Conservation (phyloP, 139 green algal genomes). For the Klebsormidium nitens region DNA sequence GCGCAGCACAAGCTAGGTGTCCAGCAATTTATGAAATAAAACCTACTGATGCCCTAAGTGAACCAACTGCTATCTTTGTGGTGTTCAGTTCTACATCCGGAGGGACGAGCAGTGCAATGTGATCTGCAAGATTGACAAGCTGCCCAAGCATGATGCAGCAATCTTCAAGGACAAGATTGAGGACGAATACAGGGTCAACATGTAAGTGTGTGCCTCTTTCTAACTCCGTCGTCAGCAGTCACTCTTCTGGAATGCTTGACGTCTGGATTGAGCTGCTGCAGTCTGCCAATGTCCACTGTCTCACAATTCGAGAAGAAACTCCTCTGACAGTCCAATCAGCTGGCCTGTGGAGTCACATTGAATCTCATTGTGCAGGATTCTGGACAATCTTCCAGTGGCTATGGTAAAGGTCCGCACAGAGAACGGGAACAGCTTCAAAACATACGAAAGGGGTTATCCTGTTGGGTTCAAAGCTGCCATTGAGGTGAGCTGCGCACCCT, state of each 20-base stretch:
- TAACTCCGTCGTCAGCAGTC: background rate
- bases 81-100: conserved; percentile 78
- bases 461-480: conserved; percentile 75
- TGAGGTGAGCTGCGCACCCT: conserved; percentile 37
- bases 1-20: too few species aligned
- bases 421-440: conserved; percentile 66
- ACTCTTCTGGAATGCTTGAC: conserved; percentile 5
- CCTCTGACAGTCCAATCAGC: too few species aligned
- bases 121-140: conserved; percentile 73
- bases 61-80: too few species aligned
- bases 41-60: too few species aligned
- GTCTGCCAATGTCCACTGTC: too few species aligned
- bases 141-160: conserved; percentile 68
- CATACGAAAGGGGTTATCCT: conserved; percentile 90
- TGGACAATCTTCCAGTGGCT: conserved; percentile 97
- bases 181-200: conserved; percentile 97
- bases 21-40: too few species aligned
- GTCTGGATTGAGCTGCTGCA: too few species aligned
- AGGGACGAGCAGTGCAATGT: conserved; percentile 91
- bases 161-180: conserved; percentile 75
- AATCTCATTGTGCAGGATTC: conserved; percentile 59
- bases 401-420: conserved; percentile 82
- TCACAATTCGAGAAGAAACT: too few species aligned
- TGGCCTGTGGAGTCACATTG: too few species aligned
- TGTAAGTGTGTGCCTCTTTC: conserved; percentile 55